phyloP scores from a whole-genome alignment of 75 land plant genomes.

The Picea sitchensis region DNA sequence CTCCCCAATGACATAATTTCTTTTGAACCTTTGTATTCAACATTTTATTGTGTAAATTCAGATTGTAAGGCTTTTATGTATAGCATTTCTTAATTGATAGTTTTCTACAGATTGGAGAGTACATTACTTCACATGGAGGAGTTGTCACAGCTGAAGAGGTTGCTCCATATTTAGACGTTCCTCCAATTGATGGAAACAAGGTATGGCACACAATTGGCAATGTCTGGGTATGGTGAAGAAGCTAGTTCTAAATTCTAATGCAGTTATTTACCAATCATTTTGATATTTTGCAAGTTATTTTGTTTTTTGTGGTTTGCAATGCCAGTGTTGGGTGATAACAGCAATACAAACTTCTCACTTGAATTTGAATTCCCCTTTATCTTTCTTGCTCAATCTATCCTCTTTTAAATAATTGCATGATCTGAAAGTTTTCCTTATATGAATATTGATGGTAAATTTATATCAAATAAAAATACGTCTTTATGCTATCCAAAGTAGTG shows the following conservation, averaged over 20 bases:
- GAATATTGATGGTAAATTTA: not conserved
- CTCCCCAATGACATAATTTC: not conserved
- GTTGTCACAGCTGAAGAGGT: slow-evolving; percentile 98
- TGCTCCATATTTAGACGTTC: slow-evolving; percentile 92
- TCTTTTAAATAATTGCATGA: not conserved
- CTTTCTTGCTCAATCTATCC: too few relatives aligned
- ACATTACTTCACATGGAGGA: slow-evolving; percentile 86
- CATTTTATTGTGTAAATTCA: not conserved
- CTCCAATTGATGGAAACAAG: slow-evolving; percentile 17
- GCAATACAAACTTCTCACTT: not conserved
- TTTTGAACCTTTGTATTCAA: not conserved
- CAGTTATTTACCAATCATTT: not conserved
- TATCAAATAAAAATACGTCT: not conserved
- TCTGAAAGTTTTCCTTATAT: not conserved
- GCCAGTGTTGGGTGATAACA: not conserved
- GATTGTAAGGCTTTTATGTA: not conserved
- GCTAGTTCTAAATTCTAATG: not conserved
- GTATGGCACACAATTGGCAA: slow-evolving; percentile 15
- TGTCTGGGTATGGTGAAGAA: not conserved
- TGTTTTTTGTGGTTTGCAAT: not conserved
- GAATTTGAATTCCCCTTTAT: not conserved
- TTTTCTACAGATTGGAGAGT: slow-evolving; percentile 77
- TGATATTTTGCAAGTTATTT: not conserved
- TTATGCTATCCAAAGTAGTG: not conserved
- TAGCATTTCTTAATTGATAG: not conserved